These are phyloP conservation scores for Fraxinus dipetala DNA, from an alignment of 305 asterid species.

Conservation along the genomic window DNA sequence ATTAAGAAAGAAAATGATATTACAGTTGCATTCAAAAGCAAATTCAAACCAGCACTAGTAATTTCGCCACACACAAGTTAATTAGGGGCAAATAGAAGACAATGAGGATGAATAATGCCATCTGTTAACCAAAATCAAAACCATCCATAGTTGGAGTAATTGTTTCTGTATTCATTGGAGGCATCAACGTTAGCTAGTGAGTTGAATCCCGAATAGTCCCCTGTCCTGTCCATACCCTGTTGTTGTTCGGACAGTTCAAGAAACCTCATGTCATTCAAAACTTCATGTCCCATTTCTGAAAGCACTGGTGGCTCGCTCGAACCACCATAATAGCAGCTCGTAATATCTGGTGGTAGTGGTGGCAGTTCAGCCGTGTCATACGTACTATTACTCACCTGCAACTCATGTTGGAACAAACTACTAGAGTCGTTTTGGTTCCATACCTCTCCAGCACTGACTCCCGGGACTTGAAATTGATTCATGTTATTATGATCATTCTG, in stretches of 20 bases:
- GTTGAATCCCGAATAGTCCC: constrained; percentile 30
- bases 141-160: constrained; percentile 34
- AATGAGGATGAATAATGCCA: neutral
- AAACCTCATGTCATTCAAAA: constrained; percentile 64
- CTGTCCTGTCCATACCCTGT: constrained; percentile 17
- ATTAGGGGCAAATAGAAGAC: neutral
- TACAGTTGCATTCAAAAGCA: neutral
- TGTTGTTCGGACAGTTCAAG: constrained; percentile 56
- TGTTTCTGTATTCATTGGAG: constrained; percentile 27
- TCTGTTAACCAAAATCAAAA: neutral
- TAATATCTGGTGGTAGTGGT: constrained; percentile 90
- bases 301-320: constrained; percentile 58
- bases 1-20: neutral
- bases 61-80: constrained; percentile 1
- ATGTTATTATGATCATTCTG: constrained; percentile 6
- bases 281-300: constrained; percentile 67
- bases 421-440: neutral
- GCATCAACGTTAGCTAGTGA: constrained; percentile 8
- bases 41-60: neutral
- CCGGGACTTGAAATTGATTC: neutral
- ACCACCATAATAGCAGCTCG: constrained; percentile 42
- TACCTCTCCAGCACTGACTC: neutral
- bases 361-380: constrained; percentile 51
- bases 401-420: neutral
- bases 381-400: neutral